Percentiles rank a stretch among this genome's conserved stretches.
These are phyloP conservation scores for Claviceps paspali DNA, from an alignment of 2,329 filamentous ascomycete genomes.

Conservation along the genomic window DNA sequence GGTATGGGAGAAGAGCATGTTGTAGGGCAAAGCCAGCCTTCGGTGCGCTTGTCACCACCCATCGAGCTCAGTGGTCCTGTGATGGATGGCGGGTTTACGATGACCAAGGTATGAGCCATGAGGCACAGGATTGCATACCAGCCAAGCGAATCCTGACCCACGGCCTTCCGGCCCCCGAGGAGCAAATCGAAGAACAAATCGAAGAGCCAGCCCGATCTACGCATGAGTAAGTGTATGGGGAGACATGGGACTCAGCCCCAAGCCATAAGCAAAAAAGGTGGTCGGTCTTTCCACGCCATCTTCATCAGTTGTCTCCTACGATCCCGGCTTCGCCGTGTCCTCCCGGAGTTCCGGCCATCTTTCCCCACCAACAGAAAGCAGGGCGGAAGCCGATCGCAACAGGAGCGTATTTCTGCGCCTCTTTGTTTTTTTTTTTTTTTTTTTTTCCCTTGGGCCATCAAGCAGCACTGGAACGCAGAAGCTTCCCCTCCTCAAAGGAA, in stretches of 20 bases:
- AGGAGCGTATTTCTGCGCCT: neutral
- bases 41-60: neutral
- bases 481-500: slow-evolving; percentile 6
- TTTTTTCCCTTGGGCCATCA: too few species aligned
- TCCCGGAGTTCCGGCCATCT: slow-evolving; percentile 1
- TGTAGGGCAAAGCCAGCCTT: neutral
- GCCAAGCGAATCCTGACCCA: neutral
- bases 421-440: too few species aligned
- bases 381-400: neutral
- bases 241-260: too few species aligned
- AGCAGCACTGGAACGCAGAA: slow-evolving; percentile 1
- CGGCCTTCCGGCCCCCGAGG: neutral
- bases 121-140: slow-evolving; percentile 2
- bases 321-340: too few species aligned
- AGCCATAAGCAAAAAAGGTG: too few species aligned
- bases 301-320: too few species aligned
- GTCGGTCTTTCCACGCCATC: too few species aligned
- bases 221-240: too few species aligned
- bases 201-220: neutral
- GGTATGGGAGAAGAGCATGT: neutral
- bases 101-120: slow-evolving; percentile 1
- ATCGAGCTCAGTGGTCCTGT: neutral
- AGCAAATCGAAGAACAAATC: neutral
- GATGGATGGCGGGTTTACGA: slow-evolving; percentile 2
- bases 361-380: neutral